phyloP scores from a whole-genome alignment of 2,329 filamentous ascomycete genomes.

The Mariannaea sp. region DNA sequence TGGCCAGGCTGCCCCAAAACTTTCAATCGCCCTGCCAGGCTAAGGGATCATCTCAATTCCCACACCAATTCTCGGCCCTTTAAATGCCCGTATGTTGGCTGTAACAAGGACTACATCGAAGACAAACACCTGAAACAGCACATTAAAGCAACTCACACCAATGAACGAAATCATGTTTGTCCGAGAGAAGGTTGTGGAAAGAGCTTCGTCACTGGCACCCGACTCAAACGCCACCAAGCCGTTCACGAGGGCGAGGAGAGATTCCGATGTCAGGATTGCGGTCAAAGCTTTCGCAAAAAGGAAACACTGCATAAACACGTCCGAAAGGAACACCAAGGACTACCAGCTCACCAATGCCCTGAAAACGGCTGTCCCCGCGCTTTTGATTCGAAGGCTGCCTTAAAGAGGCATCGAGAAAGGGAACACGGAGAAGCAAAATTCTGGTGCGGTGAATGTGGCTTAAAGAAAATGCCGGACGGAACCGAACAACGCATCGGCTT shows the following conservation, averaged over 20 bases:
- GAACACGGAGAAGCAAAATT: slow-evolving; percentile 73
- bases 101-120: slow-evolving; percentile 83
- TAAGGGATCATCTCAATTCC: slow-evolving; percentile 79
- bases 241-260: slow-evolving; percentile 76
- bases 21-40: slow-evolving; percentile 83
- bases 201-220: slow-evolving; percentile 78
- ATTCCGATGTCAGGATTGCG: slow-evolving; percentile 76
- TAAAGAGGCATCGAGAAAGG: slow-evolving; percentile 72
- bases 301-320: slow-evolving; percentile 85
- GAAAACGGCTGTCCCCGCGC: slow-evolving; percentile 64
- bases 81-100: slow-evolving; percentile 70
- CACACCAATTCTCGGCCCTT: slow-evolving; percentile 87
- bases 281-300: slow-evolving; percentile 83
- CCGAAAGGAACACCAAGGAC: slow-evolving; percentile 72
- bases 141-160: slow-evolving; percentile 78
- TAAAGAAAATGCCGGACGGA: slow-evolving; percentile 46
- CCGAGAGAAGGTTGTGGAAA: slow-evolving; percentile 75
- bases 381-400: slow-evolving; percentile 73
- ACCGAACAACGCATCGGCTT: slow-evolving; percentile 62
- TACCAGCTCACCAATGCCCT: slow-evolving; percentile 73
- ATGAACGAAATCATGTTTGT: slow-evolving; percentile 73
- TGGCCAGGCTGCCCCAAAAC: slow-evolving; percentile 76
- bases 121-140: slow-evolving; percentile 87
- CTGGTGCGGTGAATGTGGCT: slow-evolving; percentile 75
- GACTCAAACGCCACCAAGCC: slow-evolving; percentile 76